These are phyloP conservation scores for Lippia alba DNA, from an alignment of 305 asterid species.

Conservation along the genomic window DNA sequence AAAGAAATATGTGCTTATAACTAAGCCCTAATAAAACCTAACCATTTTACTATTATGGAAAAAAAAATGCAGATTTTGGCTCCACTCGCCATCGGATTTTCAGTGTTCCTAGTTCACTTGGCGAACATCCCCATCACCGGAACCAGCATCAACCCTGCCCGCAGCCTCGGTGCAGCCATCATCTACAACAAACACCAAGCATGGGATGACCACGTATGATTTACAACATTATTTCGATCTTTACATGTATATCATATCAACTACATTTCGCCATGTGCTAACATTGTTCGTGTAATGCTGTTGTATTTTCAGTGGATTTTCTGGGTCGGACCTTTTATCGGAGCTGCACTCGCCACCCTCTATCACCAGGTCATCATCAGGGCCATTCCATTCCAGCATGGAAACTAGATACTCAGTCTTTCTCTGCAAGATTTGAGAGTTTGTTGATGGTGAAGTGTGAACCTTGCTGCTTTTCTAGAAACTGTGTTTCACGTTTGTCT, in stretches of 20 bases:
- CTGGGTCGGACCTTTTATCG: slow-evolving; percentile 85
- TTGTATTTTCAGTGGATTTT: slow-evolving; percentile 63
- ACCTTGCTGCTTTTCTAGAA: neutral
- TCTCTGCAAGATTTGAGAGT: neutral
- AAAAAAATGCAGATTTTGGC: slow-evolving; percentile 59
- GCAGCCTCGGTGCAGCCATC: no score
- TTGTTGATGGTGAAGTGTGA: slow-evolving; percentile 18
- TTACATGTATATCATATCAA: no score
- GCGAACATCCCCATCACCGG: slow-evolving; percentile 60
- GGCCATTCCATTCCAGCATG: slow-evolving; percentile 62
- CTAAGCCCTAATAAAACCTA: no score
- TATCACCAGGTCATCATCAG: slow-evolving; percentile 46
- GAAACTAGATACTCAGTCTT: slow-evolving; percentile 32
- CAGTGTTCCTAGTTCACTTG: slow-evolving; percentile 77
- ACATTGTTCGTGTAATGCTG: neutral
- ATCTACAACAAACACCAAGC: slow-evolving; percentile 66
- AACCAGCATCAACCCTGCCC: no score
- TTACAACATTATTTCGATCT: no score
- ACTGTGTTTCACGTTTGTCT: slow-evolving; percentile 23
- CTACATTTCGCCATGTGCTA: neutral
- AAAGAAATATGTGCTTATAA: neutral
- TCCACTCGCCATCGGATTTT: slow-evolving; percentile 80
- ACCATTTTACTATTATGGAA: neutral
- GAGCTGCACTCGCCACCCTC: slow-evolving; percentile 84
- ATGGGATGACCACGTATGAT: slow-evolving; percentile 75